Conservation (phyloP, 176 grass and related monocot genomes). For the Elymus sibiricus region DNA sequence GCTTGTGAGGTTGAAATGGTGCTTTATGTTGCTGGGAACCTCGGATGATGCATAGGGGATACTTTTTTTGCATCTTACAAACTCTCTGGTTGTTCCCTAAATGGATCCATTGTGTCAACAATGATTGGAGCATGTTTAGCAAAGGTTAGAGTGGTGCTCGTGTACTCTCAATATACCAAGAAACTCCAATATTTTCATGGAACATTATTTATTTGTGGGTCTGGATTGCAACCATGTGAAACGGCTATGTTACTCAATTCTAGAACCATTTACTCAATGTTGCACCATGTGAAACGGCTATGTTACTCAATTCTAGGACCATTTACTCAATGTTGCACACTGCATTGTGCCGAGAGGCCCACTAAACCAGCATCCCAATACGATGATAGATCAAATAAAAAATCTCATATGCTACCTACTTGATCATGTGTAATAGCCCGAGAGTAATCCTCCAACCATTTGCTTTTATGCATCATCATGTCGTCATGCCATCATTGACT, state of each 20-base stretch:
- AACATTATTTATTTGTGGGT: too few species aligned
- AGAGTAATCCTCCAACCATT: too few species aligned
- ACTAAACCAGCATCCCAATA: neutral
- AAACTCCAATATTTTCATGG: neutral
- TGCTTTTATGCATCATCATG: too few species aligned
- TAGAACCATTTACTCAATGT: too few species aligned
- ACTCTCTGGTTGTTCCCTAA: slow-evolving; percentile 46
- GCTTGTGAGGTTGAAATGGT: slow-evolving; percentile 34
- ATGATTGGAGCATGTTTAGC: neutral
- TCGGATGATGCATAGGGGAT: slow-evolving; percentile 18
- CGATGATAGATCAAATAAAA: neutral
- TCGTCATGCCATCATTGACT: too few species aligned
- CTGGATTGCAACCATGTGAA: too few species aligned
- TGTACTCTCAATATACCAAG: neutral
- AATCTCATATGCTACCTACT: neutral
- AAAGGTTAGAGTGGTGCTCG: neutral
- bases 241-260: too few species aligned
- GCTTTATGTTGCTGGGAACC: slow-evolving; percentile 33
- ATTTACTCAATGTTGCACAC: too few species aligned
- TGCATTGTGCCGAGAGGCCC: too few species aligned
- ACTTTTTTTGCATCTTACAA: slow-evolving; percentile 24
- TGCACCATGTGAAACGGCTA: too few species aligned
- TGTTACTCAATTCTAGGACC: too few species aligned
- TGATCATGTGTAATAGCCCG: neutral
- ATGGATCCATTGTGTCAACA: neutral